Percentiles rank a stretch among this genome's conserved stretches.
These are phyloP conservation scores for Aspergillus flavus DNA, from an alignment of 2,329 filamentous ascomycete genomes.

Conservation along the genomic window DNA sequence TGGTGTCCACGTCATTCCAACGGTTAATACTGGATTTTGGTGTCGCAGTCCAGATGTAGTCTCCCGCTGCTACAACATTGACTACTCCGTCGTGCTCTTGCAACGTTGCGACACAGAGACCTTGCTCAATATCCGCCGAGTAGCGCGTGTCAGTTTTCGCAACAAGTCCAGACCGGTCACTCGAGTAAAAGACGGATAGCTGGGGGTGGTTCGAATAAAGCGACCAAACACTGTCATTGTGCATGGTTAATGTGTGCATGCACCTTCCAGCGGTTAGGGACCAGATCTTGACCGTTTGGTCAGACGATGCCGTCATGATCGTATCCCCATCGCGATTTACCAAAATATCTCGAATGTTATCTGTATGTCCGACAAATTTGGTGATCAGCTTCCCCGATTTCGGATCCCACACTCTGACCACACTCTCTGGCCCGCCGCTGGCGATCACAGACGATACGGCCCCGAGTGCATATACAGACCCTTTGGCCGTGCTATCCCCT, in stretches of 20 bases:
- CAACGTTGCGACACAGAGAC: constrained; percentile 83
- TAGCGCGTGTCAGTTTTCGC: constrained; percentile 91
- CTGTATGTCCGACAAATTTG: constrained; percentile 95
- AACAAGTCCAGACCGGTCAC: constrained; percentile 88
- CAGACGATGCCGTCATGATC: constrained; percentile 90
- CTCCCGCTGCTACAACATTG: constrained; percentile 64
- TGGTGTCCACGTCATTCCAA: constrained; percentile 84
- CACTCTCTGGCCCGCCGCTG: constrained; percentile 91
- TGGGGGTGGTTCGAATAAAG: constrained; percentile 85
- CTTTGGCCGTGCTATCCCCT: constrained; percentile 83
- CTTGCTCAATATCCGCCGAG: constrained; percentile 78
- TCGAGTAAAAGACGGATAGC: constrained; percentile 90
- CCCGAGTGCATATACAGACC: constrained; percentile 89
- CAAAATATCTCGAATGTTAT: constrained; percentile 88
- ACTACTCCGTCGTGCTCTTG: constrained; percentile 79
- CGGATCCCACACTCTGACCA: constrained; percentile 89
- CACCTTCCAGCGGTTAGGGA: constrained; percentile 92
- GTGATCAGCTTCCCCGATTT: constrained; percentile 86
- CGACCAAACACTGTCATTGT: constrained; percentile 97
- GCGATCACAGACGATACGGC: constrained; percentile 80
- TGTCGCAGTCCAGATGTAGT: constrained; percentile 87
- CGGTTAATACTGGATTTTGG: constrained; percentile 89
- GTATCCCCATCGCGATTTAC: constrained; percentile 87
- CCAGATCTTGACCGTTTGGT: constrained; percentile 98
- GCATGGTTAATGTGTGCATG: constrained; percentile 98